Base-by-base conservation (phyloP, 129 eudicot genomes). In the Sambucus nigra region DNA sequence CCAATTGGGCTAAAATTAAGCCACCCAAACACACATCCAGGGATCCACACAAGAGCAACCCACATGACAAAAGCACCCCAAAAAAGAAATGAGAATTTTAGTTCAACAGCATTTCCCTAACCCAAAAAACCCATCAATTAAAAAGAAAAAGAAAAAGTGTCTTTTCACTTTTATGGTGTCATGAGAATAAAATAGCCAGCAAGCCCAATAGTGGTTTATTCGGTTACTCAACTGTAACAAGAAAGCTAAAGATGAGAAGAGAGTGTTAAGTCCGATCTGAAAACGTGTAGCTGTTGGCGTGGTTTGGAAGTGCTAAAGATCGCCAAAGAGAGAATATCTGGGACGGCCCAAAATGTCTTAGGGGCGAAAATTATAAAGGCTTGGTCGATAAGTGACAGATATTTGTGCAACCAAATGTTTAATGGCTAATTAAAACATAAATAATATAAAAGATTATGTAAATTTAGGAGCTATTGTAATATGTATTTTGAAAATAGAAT, bases 1-100 rank as follows among this genome's bases (percentile, higher is more conserved):
- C 42, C 42, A 35, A 35, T 35, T 35, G 13, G 13, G 5, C 42
- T 15, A 35, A 8, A 35, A 66, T 11, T 19, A 26, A 21, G 8
- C 29, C 17, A 55, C 22, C 44, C 42, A 51, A 53, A 29, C 23
- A 54, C 63, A 70, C 51, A 77, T 38, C 74, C 76, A 58, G 60
- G 64, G 63, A 58, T 62, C 74, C 73, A 75, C 74, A 67, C 79
- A 64, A 66, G 63, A 44, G 60, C 57, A 61, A 65, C 68, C 69
- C 76, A 80, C 71, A 72, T 54, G 54, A 52, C 27, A 55, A 40
- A 19, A 29, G 8, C 42, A 35, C 42, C 42, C 5, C 8, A 35
- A 35, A 16, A n/a, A 7, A 55, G 22, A 12, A 20, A 33, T n/a
- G 48, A 32, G n/a, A n/a, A n/a, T n/a, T n/a, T 21, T 48, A 62